These are phyloP conservation scores for Nematodospora anomalae DNA, from an alignment of 1,139 yeast genomes.

Conservation along the genomic window DNA sequence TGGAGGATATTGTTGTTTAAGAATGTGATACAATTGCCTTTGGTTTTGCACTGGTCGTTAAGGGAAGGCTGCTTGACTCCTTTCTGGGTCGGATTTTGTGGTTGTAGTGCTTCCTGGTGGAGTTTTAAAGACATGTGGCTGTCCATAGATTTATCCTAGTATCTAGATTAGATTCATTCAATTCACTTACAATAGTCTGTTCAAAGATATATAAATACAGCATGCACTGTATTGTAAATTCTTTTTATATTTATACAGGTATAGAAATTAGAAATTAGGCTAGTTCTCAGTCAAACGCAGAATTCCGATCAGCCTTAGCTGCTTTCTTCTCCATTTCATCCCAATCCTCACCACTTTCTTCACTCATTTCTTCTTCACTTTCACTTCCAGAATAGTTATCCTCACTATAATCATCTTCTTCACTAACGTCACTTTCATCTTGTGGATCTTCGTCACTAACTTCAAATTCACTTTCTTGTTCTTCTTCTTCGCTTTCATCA, in stretches of 20 bases:
- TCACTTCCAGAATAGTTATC: constrained; percentile 45
- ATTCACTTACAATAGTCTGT: neutral
- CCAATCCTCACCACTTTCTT: constrained; percentile 66
- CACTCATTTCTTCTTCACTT: constrained; percentile 34
- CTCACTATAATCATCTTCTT: constrained; percentile 36
- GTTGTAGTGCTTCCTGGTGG: constrained; percentile 50
- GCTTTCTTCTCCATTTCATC: constrained; percentile 73
- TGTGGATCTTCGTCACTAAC: constrained; percentile 67
- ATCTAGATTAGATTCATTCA: too few relatives aligned
- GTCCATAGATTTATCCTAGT: constrained; percentile 30
- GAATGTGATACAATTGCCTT: constrained; percentile 50
- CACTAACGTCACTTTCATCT: constrained; percentile 71
- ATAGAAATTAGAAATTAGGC: neutral
- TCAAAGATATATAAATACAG: neutral
- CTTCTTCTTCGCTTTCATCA: constrained; percentile 61
- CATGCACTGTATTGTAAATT: too few relatives aligned
- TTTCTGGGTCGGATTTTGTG: constrained; percentile 53
- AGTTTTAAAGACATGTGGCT: constrained; percentile 41
- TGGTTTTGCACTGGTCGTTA: constrained; percentile 60
- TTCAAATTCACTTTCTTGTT: constrained; percentile 61
- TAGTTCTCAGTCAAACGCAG: constrained; percentile 9
- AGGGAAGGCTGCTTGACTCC: constrained; percentile 54
- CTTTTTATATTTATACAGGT: neutral
- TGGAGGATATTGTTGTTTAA: constrained; percentile 41
- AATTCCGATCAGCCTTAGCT: constrained; percentile 42